These are phyloP conservation scores for Urochloa ruziziensis DNA, from an alignment of 176 grass and related monocot species.

Conservation along the genomic window DNA sequence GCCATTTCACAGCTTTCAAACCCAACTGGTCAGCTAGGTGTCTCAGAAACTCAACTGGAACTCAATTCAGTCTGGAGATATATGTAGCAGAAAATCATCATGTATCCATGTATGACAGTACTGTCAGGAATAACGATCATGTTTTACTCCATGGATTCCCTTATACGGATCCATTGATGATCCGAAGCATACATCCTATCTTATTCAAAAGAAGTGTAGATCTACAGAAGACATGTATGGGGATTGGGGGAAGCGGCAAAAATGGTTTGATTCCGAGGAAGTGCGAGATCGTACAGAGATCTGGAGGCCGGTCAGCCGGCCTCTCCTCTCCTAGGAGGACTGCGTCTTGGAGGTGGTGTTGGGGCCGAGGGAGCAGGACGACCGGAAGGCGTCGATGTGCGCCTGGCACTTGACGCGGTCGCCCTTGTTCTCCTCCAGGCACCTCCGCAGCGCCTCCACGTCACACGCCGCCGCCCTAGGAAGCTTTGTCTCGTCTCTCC, in stretches of 20 bases:
- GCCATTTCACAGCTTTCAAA: not conserved
- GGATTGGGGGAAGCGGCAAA: not conserved
- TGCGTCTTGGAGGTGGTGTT: not conserved
- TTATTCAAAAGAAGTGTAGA: not conserved
- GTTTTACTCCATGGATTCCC: not conserved
- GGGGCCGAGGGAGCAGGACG: slow-evolving; percentile 66
- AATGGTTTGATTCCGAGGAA: not conserved
- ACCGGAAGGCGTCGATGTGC: slow-evolving; percentile 84
- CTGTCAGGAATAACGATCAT: not conserved
- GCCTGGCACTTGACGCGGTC: slow-evolving; percentile 73
- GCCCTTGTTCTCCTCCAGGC: slow-evolving; percentile 84
- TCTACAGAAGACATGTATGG: not conserved
- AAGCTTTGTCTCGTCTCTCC: slow-evolving; percentile 16
- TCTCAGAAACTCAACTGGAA: not conserved
- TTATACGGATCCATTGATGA: not conserved
- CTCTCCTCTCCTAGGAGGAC: not conserved
- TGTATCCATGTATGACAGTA: not conserved
- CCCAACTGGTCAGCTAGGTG: not conserved
- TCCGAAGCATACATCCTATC: not conserved
- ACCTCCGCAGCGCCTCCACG: slow-evolving; percentile 68
- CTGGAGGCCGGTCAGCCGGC: not conserved
- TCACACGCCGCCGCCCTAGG: slow-evolving; percentile 49
- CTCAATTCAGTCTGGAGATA: not conserved
- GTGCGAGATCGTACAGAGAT: not conserved
- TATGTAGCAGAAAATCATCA: not conserved